Evolutionary conservation across 768 basidiomycete species (phyloP), one percentile per base, ranked within the genome.

Genomic region (Inosperma sp.): DNA sequence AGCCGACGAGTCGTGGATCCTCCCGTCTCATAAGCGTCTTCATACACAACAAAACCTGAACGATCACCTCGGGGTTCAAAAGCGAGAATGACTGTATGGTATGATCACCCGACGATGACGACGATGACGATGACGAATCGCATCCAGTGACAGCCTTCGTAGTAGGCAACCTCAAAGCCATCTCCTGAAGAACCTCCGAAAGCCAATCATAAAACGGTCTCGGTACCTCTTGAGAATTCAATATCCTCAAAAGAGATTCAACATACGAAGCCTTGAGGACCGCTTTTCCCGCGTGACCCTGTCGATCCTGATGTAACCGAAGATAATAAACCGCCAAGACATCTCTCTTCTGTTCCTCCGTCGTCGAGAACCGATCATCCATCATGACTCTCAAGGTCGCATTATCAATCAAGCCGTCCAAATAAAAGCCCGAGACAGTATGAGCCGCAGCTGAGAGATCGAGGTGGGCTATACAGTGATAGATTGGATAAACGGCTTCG

Each of bases 151-250:
- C n/a, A n/a, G n/a, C n/a, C n/a, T n/a, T n/a, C n/a, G n/a, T n/a
- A n/a, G 57, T 45, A 10, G 52, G 48, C 9, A 54, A 43, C 12
- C 52, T 40, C 1, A 55, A 54, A 17, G 56, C 56, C 14, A 63
- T 57, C 16, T 63, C 62, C 48, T 66, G 64, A 19, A 68, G 42
- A 10, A 62, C 62, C 33, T 65, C 56, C 4, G 62, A 62, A 23
- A 67, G 58, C 65, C 64, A 67, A 51, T 68, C 67, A 22, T 63
- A 63, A 54, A 68, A 67, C 3, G 65, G 62, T 19, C 47, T 44
- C 1, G 65, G 65, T 7, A 65, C 63, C n/a, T 66, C 63, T 46
- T 68, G 65, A 2, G 63, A 63, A 41, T 65, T 68, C 12, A 65
- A 37, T 29, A 68, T 66, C 29, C 65, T 57, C 19, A 66, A 54